Percentiles rank a stretch among this genome's conserved stretches.
These are phyloP conservation scores for Thielaviopsis punctulata DNA, from an alignment of 2,329 filamentous ascomycete species.

Conservation along the genomic window DNA sequence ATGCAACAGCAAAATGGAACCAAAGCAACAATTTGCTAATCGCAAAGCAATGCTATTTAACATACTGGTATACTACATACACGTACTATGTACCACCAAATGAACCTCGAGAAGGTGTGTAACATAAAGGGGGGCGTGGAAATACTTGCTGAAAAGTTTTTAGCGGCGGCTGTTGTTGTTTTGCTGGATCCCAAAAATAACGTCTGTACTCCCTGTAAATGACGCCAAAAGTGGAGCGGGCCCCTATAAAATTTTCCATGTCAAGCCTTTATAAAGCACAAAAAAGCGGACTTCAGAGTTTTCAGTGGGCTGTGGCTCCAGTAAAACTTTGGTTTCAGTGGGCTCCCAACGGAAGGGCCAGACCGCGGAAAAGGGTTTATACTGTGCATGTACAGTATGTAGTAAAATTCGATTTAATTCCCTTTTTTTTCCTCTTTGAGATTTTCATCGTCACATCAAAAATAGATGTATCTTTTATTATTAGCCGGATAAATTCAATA, in stretches of 20 bases:
- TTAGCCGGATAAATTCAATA: neutral
- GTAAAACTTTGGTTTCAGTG: neutral
- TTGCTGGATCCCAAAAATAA: too few species aligned
- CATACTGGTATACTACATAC: too few species aligned
- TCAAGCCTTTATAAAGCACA: neutral
- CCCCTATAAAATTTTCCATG: neutral
- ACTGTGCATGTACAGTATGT: neutral
- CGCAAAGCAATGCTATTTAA: too few species aligned
- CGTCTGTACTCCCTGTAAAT: neutral
- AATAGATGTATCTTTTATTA: too few species aligned
- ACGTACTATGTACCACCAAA: neutral
- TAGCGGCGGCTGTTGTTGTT: neutral
- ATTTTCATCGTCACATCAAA: neutral
- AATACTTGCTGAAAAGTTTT: neutral
- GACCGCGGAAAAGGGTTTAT: neutral
- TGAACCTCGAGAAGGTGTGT: neutral
- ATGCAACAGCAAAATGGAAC: too few species aligned
- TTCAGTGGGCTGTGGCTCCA: neutral
- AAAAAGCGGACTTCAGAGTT: neutral
- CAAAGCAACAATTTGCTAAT: too few species aligned
- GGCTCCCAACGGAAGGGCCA: neutral
- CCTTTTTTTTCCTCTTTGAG: neutral
- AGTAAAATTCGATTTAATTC: neutral
- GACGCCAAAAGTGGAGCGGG: neutral
- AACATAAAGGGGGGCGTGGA: neutral